Evolutionary conservation across 495 filamentous ascomycete genomes (phyloP).

Genomic region (Aspergillus saccharolyticus): DNA sequence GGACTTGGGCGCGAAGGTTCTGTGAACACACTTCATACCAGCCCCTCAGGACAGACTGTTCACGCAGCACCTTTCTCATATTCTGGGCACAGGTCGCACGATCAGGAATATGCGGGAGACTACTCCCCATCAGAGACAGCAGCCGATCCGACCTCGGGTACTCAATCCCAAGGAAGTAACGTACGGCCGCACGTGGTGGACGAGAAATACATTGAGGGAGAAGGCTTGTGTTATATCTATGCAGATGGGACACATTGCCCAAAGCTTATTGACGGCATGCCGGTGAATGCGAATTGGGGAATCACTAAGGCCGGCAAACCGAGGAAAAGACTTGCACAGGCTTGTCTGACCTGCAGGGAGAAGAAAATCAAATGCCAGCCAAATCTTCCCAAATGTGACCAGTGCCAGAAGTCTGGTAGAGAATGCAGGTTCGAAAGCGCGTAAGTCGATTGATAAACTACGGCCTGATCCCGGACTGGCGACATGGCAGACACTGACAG

Average conservation of each 20-base stretch:
- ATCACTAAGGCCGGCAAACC: constrained; percentile 91
- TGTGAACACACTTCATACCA: not conserved
- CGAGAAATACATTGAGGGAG: constrained; percentile 58
- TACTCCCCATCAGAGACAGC: constrained; percentile 19
- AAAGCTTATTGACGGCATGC: constrained; percentile 76
- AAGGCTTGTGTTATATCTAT: constrained; percentile 82
- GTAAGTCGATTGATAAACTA: constrained; percentile 49
- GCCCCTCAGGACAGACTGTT: constrained; percentile 6
- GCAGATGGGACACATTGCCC: constrained; percentile 82
- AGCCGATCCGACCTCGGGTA: constrained; percentile 2
- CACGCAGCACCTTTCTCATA: constrained; percentile 14
- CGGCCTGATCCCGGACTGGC: constrained; percentile 5
- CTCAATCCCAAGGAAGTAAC: constrained; percentile 15
- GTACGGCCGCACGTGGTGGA: constrained; percentile 44
- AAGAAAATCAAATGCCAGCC: constrained; percentile 98
- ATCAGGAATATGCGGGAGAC: constrained; percentile 15
- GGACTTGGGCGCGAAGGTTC: constrained; percentile 19
- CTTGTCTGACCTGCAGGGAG: constrained; percentile 84
- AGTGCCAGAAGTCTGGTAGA: constrained; percentile 84
- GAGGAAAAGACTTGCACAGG: constrained; percentile 80
- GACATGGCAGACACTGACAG: constrained; percentile 4
- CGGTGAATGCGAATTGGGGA: constrained; percentile 87
- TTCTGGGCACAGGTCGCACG: constrained; percentile 16
- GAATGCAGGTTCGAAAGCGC: constrained; percentile 83
- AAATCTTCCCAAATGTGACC: constrained; percentile 75